Evolutionary conservation across 257 asterid species (phyloP).

Genomic region (Fraxinus excelsior): DNA sequence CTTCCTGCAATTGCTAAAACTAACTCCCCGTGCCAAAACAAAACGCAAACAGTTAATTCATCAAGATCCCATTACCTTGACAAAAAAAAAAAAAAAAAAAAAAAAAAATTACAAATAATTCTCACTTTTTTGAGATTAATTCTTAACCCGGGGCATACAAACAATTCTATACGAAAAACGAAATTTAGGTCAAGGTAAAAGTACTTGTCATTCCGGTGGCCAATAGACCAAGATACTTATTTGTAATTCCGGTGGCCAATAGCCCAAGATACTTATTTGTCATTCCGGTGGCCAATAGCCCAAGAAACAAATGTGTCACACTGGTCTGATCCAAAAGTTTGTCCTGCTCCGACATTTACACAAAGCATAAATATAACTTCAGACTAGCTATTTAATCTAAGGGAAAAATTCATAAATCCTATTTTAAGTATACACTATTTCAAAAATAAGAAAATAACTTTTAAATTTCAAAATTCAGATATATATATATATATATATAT

Average conservation of each 20-base stretch:
- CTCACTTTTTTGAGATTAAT: neutral
- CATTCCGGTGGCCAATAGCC: too few species aligned
- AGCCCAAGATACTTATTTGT: too few species aligned
- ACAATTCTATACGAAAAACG: neutral
- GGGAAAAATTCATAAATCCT: too few species aligned
- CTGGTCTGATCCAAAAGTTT: constrained; percentile 96
- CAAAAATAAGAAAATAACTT: too few species aligned
- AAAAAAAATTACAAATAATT: neutral
- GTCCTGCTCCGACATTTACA: constrained; percentile 65
- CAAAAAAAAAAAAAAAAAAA: too few species aligned
- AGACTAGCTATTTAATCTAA: neutral
- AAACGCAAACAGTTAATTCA: neutral
- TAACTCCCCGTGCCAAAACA: neutral
- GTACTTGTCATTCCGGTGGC: constrained; percentile 97
- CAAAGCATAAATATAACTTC: constrained; percentile 2
- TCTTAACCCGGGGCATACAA: neutral
- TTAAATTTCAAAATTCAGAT: too few species aligned
- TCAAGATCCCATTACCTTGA: neutral
- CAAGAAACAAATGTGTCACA: constrained; percentile 86
- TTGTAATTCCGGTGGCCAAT: too few species aligned
- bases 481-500: too few species aligned
- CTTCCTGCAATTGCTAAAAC: neutral
- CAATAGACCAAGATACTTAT: constrained; percentile 77
- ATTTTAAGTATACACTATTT: too few species aligned
- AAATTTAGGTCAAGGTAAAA: constrained; percentile 8